Evolutionary conservation across 768 basidiomycete genomes (phyloP).

Genomic region (Lactifluus hygrophoroides): DNA sequence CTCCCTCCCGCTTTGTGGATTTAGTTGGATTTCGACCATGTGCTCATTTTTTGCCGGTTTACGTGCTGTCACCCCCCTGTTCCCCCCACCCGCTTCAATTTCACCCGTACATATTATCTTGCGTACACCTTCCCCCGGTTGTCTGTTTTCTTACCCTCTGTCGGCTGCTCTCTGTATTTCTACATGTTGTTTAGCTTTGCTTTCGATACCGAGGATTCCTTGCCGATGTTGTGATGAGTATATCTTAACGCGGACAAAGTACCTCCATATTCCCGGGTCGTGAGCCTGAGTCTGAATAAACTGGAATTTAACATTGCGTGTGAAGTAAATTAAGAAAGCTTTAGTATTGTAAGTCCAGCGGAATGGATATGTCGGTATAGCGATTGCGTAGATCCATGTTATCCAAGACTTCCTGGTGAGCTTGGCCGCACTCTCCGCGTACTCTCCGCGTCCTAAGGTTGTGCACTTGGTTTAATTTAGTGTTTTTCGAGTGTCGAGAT

Average conservation of each 20-base stretch:
- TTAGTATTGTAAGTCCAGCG: background rate
- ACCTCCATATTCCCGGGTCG: background rate
- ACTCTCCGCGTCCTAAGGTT: background rate
- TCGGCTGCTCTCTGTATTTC: constrained; percentile 19
- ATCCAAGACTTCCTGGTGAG: too few species aligned
- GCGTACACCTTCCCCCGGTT: background rate
- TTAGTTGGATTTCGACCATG: constrained; percentile 19
- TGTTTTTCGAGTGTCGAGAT: too few species aligned
- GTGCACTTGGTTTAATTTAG: background rate
- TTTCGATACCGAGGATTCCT: constrained; percentile 19
- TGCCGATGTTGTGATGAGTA: constrained; percentile 16
- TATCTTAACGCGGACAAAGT: constrained; percentile 11
- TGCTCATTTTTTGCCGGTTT: constrained; percentile 16
- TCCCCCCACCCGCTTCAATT: constrained; percentile 18
- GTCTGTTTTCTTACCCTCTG: constrained; percentile 4
- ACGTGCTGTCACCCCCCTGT: constrained; percentile 11
- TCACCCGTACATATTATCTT: constrained; percentile 16
- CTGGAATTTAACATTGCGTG: too few species aligned
- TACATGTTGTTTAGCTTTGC: constrained; percentile 20
- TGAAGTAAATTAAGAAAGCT: too few species aligned
- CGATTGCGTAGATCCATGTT: too few species aligned
- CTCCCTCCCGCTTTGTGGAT: constrained; percentile 11
- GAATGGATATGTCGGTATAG: too few species aligned
- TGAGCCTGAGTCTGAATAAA: too few species aligned
- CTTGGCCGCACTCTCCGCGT: background rate